Evolutionary conservation across 768 basidiomycete species (phyloP), one percentile per base, ranked within the genome.

Genomic region (Mrakia gelida): DNA sequence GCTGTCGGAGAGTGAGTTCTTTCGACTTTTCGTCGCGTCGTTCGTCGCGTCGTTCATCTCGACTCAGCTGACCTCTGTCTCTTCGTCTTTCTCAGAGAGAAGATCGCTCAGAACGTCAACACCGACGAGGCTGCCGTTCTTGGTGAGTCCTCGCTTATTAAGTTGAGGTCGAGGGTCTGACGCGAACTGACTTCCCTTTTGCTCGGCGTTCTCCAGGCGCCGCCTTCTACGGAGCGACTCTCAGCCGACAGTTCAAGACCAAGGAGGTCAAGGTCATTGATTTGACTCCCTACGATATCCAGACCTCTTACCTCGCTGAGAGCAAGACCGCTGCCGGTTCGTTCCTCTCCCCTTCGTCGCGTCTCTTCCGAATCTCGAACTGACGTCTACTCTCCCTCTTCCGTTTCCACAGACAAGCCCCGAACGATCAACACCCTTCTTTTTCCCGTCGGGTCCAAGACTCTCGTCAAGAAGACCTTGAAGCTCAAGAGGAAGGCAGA

Each of bases 41-140:
- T 34, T 23, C 21, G 61, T 18, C 21, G n/a, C 16, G 11, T 34
- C 43, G 38, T 34, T 23, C 21, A 38, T 2, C n/a, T 38, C 73
- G 38, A 18, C 34, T 30, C 0, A 26, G 41, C 70, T 70, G 10
- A 38, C 43, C 13, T 56, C 75, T 11, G 49, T 78, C 52, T 21
- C n/a, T 21, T 49, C 54, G 23, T 74, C 23, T 73, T 21, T 21
- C 52, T 26, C 77, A 92, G 90, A 68, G 89, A 91, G 73, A 93
- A 92, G 84, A 91, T 98, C 77, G 93, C 96, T 8, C 87, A 91
- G 82, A 98, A 98, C 81, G 93, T 99, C 79, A 98, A 99, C 83
- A 91, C 96, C 0, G 97, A 98, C 83, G 97, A 99, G 85, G 93
- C 94, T 0, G 92, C 92, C 34, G 96, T 98, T 28, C 88, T 99